A percentile compares a stretch with the other conserved stretches of the same genome.
These are phyloP conservation scores for Xylariaceae sp. DNA, from an alignment of 2,329 filamentous ascomycete genomes.

Conservation along the genomic window DNA sequence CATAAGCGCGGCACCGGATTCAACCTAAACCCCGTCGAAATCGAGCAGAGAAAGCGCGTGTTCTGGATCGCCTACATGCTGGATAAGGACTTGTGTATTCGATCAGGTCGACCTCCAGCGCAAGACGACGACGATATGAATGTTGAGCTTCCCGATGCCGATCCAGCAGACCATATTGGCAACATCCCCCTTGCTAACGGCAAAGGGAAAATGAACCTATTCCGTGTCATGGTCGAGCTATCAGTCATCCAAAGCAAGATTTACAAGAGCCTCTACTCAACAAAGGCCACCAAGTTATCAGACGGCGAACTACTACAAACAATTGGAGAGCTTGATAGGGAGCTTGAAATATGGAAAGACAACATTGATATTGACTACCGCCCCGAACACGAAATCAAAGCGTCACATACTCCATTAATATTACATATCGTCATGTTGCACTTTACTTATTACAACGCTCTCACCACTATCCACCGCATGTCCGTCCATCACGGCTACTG, in stretches of 20 bases:
- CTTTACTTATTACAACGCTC: slow-evolving; percentile 95
- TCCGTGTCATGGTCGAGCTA: slow-evolving; percentile 88
- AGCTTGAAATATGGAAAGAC: slow-evolving; percentile 95
- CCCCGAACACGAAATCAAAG: slow-evolving; percentile 95
- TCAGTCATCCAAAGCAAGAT: slow-evolving; percentile 89
- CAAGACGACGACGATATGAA: slow-evolving; percentile 78
- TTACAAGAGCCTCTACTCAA: slow-evolving; percentile 89
- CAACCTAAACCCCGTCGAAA: slow-evolving; percentile 87
- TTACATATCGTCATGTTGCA: slow-evolving; percentile 92
- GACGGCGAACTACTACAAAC: slow-evolving; percentile 92
- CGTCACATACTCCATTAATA: slow-evolving; percentile 87
- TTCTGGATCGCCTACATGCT: slow-evolving; percentile 66
- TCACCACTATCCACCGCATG: slow-evolving; percentile 98
- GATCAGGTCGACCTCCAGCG: slow-evolving; percentile 55
- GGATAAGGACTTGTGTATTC: slow-evolving; percentile 60
- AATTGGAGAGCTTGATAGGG: slow-evolving; percentile 87
- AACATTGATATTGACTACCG: slow-evolving; percentile 91
- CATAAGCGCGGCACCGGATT: slow-evolving; percentile 92
- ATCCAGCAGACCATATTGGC: slow-evolving; percentile 87
- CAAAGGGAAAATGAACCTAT: slow-evolving; percentile 90
- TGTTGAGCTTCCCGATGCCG: slow-evolving; percentile 86
- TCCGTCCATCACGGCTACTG: slow-evolving; percentile 97
- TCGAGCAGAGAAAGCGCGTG: slow-evolving; percentile 74
- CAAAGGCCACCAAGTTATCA: slow-evolving; percentile 84
- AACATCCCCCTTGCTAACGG: slow-evolving; percentile 88